Percentiles rank a stretch among this genome's conserved stretches.
These are phyloP conservation scores for Emericellopsis cladophorae DNA, from an alignment of 2,329 filamentous ascomycete species.

Conservation along the genomic window DNA sequence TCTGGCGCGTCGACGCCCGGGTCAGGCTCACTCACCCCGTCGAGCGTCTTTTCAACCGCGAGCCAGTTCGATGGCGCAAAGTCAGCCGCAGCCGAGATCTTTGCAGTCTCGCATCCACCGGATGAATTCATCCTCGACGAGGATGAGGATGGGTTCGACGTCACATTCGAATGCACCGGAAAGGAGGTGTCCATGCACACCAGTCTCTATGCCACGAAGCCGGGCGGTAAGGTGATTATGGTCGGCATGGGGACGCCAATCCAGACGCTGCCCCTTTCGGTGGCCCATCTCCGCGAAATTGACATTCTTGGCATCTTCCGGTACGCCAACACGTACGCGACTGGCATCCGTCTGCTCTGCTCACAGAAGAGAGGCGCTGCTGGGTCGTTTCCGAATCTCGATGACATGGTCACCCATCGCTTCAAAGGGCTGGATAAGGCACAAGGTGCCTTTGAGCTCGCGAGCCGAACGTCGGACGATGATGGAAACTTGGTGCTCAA, in stretches of 20 bases:
- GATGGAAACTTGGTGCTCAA: conserved; percentile 59
- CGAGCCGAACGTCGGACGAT: conserved; percentile 53
- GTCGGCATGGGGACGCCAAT: conserved; percentile 72
- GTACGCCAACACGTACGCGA: conserved; percentile 64
- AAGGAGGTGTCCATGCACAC: conserved; percentile 66
- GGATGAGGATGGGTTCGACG: conserved; percentile 54
- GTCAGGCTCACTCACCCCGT: conserved; percentile 25
- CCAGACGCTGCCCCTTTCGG: conserved; percentile 61
- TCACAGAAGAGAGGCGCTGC: conserved; percentile 24
- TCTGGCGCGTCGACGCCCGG: conserved; percentile 35
- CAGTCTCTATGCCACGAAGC: conserved; percentile 56
- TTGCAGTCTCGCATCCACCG: conserved; percentile 22
- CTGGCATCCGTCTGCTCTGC: conserved; percentile 51
- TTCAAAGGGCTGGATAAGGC: conserved; percentile 52
- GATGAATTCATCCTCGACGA: conserved; percentile 28
- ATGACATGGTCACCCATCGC: conserved; percentile 62
- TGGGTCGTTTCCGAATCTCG: conserved; percentile 46
- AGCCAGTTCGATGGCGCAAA: conserved; percentile 39
- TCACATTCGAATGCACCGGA: conserved; percentile 67
- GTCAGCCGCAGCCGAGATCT: conserved; percentile 32
- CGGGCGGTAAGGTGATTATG: conserved; percentile 62
- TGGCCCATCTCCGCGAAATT: conserved; percentile 61
- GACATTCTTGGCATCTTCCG: conserved; percentile 70
- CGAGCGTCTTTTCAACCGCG: conserved; percentile 30
- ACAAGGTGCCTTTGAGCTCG: conserved; percentile 56